A percentile compares a stretch with the other conserved stretches of the same genome.
These are phyloP conservation scores for Xylaria palmicola DNA, from an alignment of 495 filamentous ascomycete genomes.

Conservation along the genomic window DNA sequence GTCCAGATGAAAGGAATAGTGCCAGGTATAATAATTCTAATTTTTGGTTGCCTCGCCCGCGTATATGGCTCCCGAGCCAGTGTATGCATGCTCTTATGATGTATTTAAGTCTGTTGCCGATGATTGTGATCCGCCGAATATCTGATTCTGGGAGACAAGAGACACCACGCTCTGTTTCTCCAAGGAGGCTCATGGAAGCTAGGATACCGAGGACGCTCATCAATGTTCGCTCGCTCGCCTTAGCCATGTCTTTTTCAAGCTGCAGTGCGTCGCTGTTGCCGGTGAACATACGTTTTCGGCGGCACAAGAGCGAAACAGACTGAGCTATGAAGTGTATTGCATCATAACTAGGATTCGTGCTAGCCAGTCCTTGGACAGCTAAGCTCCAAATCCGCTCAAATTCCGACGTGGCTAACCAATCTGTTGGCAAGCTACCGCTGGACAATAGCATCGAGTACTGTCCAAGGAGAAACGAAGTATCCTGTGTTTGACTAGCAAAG, in stretches of 20 bases:
- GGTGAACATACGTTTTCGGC: slow-evolving; percentile 10
- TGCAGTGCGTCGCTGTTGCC: slow-evolving; percentile 13
- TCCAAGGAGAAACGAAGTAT: slow-evolving; percentile 31
- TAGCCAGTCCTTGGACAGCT: slow-evolving; percentile 30
- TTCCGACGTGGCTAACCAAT: slow-evolving; percentile 45
- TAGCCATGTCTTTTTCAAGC: slow-evolving; percentile 23
- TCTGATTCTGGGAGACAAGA: slow-evolving; percentile 18
- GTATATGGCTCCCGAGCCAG: slow-evolving; percentile 8
- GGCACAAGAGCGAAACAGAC: slow-evolving; percentile 36
- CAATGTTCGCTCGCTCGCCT: slow-evolving; percentile 28
- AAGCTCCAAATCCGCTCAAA: slow-evolving; percentile 40
- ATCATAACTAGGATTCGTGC: slow-evolving; percentile 29
- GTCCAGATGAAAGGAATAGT: slow-evolving; percentile 24
- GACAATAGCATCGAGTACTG: slow-evolving; percentile 37
- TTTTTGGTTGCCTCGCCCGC: slow-evolving; percentile 4
- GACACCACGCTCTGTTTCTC: slow-evolving; percentile 23
- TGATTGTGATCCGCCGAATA: slow-evolving; percentile 21
- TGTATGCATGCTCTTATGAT: slow-evolving; percentile 24
- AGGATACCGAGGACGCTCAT: slow-evolving; percentile 38
- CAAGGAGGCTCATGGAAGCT: slow-evolving; percentile 33
- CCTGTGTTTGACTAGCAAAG: slow-evolving; percentile 25
- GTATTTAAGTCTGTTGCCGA: slow-evolving; percentile 22
- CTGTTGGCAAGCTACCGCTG: slow-evolving; percentile 33
- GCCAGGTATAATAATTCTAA: slow-evolving; percentile 24
- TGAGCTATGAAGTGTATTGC: slow-evolving; percentile 35